These are phyloP conservation scores for Sisymbrium irio DNA, from an alignment of 345 rosid genomes.

Conservation along the genomic window DNA sequence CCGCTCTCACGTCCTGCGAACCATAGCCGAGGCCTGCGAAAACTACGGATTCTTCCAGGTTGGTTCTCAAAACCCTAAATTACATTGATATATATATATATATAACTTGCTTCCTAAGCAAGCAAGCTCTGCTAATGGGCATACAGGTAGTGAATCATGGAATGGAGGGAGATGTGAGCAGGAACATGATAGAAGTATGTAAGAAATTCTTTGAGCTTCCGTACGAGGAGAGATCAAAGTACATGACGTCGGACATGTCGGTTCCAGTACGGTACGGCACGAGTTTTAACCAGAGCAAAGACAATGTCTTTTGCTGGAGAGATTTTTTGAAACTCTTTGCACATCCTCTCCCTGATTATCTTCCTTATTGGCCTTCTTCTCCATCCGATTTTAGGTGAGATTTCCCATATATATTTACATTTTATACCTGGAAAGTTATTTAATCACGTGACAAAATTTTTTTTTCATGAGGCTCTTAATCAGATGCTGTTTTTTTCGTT, in stretches of 20 bases:
- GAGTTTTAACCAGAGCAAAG: conserved; percentile 85
- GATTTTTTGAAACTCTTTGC: conserved; percentile 80
- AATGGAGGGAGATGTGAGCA: conserved; percentile 47
- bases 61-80: conserved; percentile 1
- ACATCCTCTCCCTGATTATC: conserved; percentile 53
- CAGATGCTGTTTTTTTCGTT: background rate
- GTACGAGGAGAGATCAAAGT: conserved; percentile 66
- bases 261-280: conserved; percentile 83
- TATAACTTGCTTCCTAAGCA: background rate
- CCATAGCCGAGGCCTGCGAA: conserved; percentile 64
- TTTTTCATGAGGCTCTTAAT: background rate
- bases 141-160: conserved; percentile 82
- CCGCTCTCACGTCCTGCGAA: conserved; percentile 45
- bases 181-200: conserved; percentile 58
- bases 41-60: conserved; percentile 85
- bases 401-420: background rate
- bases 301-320: conserved; percentile 84
- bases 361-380: conserved; percentile 83
- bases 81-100: background rate
- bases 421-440: background rate
- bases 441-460: too few relatives aligned
- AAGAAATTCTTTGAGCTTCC: conserved; percentile 70
- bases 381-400: conserved; percentile 74
- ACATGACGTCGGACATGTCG: conserved; percentile 73
- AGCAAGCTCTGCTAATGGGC: background rate